Percentiles rank a stretch among this genome's conserved stretches.
phyloP scores from a whole-genome alignment of 257 asterid genomes.

The Penstemon barbatus region DNA sequence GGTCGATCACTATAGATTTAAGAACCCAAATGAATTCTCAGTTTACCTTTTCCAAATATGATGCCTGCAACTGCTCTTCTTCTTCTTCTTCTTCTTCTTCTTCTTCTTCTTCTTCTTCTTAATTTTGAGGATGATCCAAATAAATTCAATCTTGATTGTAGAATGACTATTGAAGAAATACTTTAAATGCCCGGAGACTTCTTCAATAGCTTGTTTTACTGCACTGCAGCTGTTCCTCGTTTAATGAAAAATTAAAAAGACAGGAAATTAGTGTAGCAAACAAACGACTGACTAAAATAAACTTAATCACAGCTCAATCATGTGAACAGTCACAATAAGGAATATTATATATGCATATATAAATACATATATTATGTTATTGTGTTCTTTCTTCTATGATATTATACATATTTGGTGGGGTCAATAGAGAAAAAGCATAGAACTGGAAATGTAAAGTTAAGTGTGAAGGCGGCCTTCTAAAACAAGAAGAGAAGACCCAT shows the following conservation, averaged over 20 bases:
- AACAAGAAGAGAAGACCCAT: conserved; percentile 7
- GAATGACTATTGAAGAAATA: conserved; percentile 14
- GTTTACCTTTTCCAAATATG: conserved; percentile 25
- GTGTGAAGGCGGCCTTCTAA: conserved; percentile 41
- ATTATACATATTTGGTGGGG: background rate
- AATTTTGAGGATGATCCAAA: conserved; percentile 23
- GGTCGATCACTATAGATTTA: background rate
- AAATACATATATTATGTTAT: no score
- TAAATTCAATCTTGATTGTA: conserved; percentile 21
- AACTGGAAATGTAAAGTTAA: conserved; percentile 22
- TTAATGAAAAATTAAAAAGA: background rate
- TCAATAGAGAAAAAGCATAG: background rate
- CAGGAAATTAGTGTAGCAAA: background rate
- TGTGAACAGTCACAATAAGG: no score
- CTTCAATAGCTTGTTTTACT: conserved; percentile 16
- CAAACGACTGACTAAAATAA: background rate
- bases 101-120: conserved; percentile 3
- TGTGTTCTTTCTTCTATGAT: no score
- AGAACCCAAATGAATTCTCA: background rate
- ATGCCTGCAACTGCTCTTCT: background rate
- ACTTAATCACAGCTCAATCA: background rate
- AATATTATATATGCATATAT: background rate
- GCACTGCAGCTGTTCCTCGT: conserved; percentile 21
- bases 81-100: conserved; percentile 1
- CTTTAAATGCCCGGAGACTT: conserved; percentile 13